Evolutionary conservation across 2,329 filamentous ascomycete species (phyloP).

Genomic region (Verticillium isaacii): DNA sequence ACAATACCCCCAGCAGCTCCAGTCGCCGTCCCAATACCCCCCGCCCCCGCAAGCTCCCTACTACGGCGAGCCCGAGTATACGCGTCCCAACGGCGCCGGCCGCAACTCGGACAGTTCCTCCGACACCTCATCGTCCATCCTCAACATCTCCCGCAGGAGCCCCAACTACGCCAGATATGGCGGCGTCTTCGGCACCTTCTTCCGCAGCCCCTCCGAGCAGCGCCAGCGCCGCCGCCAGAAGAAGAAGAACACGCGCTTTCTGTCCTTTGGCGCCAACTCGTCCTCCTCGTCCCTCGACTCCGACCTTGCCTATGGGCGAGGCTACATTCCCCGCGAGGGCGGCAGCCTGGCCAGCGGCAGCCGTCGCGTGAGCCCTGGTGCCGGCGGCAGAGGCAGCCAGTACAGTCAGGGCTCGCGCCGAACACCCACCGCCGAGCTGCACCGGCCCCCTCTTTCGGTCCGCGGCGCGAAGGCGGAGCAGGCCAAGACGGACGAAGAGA

Average conservation of each 20-base stretch:
- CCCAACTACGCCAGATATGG: constrained; percentile 39
- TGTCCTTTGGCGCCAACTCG: constrained; percentile 52
- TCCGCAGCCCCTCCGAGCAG: constrained; percentile 55
- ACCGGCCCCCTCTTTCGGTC: neutral
- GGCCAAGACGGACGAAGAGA: constrained; percentile 51
- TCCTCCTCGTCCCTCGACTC: constrained; percentile 65
- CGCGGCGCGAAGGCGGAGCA: constrained; percentile 14
- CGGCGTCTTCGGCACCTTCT: constrained; percentile 59
- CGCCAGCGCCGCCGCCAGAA: constrained; percentile 31
- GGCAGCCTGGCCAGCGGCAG: constrained; percentile 13
- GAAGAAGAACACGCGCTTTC: constrained; percentile 47
- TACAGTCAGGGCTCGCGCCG: constrained; percentile 26
- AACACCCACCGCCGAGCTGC: constrained; percentile 7
- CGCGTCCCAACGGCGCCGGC: neutral
- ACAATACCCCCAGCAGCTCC: constrained; percentile 10
- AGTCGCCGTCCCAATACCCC: constrained; percentile 1
- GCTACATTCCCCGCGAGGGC: constrained; percentile 42
- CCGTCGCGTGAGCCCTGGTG: neutral
- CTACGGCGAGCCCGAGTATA: neutral
- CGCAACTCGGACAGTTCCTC: constrained; percentile 34
- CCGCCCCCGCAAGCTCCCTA: constrained; percentile 8
- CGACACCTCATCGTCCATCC: constrained; percentile 53
- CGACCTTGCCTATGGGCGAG: constrained; percentile 63
- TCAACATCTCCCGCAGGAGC: constrained; percentile 60
- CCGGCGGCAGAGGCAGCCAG: constrained; percentile 5